These are phyloP conservation scores for Saturnispora gosingensis DNA, from an alignment of 805 yeast genomes.

Conservation along the genomic window DNA sequence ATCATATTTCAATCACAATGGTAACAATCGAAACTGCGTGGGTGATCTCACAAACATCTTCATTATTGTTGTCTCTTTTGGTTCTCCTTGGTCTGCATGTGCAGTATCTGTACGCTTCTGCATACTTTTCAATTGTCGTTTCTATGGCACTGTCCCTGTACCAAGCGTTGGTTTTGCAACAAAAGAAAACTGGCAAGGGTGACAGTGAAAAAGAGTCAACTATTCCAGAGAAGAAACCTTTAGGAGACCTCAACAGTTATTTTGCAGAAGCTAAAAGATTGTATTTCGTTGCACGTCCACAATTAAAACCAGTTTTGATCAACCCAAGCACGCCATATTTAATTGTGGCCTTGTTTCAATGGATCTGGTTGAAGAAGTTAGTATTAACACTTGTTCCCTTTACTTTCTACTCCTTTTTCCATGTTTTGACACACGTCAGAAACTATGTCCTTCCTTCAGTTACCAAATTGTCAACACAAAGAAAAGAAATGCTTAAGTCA, in stretches of 20 bases:
- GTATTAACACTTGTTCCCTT: constrained; percentile 64
- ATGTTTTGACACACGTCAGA: constrained; percentile 62
- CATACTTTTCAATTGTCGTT: constrained; percentile 54
- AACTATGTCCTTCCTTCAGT: constrained; percentile 55
- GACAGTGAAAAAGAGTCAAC: constrained; percentile 35
- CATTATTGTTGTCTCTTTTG: constrained; percentile 32
- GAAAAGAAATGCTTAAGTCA: constrained; percentile 9
- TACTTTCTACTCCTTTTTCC: constrained; percentile 71
- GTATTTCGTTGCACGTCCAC: constrained; percentile 4
- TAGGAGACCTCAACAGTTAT: constrained; percentile 3
- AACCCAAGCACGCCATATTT: constrained; percentile 45
- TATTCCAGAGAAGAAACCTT: constrained; percentile 10
- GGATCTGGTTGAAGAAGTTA: constrained; percentile 48
- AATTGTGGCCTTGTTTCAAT: constrained; percentile 44
- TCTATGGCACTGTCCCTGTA: constrained; percentile 70
- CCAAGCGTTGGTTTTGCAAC: constrained; percentile 37
- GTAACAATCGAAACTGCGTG: constrained; percentile 34
- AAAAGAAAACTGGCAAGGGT: constrained; percentile 17
- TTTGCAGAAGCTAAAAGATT: constrained; percentile 2
- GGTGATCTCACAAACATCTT: constrained; percentile 46
- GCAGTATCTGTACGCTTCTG: constrained; percentile 41
- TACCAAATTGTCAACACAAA: constrained; percentile 10
- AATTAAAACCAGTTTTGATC: constrained; percentile 7
- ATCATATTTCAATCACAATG: background rate
- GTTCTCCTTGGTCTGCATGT: constrained; percentile 21